These are phyloP conservation scores for Agrocybe praecox DNA, from an alignment of 768 basidiomycete species.

Conservation along the genomic window DNA sequence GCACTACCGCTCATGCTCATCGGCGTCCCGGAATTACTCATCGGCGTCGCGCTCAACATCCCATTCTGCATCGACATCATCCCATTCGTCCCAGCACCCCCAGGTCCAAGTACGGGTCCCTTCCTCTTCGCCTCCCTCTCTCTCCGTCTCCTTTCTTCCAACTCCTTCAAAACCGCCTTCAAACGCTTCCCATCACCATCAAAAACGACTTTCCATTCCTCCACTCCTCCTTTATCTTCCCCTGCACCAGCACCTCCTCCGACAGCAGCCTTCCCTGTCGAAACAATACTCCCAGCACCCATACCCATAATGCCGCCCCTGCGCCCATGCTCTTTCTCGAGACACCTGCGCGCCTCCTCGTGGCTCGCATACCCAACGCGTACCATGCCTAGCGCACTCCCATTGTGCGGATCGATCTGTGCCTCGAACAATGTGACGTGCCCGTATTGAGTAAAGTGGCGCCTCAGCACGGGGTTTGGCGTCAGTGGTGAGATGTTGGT, in stretches of 20 bases:
- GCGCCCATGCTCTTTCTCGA: slow-evolving; percentile 68
- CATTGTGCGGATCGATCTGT: slow-evolving; percentile 79
- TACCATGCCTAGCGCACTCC: slow-evolving; percentile 81
- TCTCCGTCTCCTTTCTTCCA: slow-evolving; percentile 58
- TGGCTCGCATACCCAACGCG: slow-evolving; percentile 67
- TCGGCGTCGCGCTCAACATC: slow-evolving; percentile 6
- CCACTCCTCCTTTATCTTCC: slow-evolving; percentile 39
- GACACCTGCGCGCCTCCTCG: slow-evolving; percentile 69
- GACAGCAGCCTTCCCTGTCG: too few species aligned
- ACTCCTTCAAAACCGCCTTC: slow-evolving; percentile 66
- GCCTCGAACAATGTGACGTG: slow-evolving; percentile 67
- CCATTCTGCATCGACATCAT: slow-evolving; percentile 5
- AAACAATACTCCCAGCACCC: too few species aligned
- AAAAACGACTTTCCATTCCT: slow-evolving; percentile 74
- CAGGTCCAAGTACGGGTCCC: too few species aligned
- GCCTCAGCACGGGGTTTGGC: slow-evolving; percentile 62
- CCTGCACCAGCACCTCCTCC: slow-evolving; percentile 37
- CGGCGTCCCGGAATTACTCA: slow-evolving; percentile 16
- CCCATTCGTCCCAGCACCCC: too few species aligned
- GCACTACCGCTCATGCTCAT: too few species aligned
- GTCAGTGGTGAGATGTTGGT: slow-evolving; percentile 73
- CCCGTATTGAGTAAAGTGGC: slow-evolving; percentile 68
- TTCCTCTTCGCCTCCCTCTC: slow-evolving; percentile 45
- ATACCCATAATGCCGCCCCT: slow-evolving; percentile 47
- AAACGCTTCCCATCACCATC: slow-evolving; percentile 74